Conservation (phyloP, 371 early-diverging fungal genomes). For the Lichtheimia corymbifera region DNA sequence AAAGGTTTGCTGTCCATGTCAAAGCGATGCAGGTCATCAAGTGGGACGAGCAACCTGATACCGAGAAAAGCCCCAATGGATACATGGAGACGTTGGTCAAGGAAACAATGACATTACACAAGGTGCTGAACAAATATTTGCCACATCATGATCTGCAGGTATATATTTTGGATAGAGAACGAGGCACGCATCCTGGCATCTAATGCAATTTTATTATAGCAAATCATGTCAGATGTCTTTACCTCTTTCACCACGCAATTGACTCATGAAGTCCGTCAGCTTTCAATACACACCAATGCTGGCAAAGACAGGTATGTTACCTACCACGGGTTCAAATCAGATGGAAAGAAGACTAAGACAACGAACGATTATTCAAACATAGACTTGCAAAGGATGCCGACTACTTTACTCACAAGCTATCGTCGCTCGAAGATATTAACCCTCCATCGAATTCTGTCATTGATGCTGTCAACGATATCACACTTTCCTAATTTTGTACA, state of each 20-base stretch:
- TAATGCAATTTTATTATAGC: slow-evolving; percentile 23
- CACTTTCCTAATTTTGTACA: slow-evolving; percentile 1
- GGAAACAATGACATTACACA: slow-evolving; percentile 88
- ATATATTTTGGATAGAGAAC: slow-evolving; percentile 24
- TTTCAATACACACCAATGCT: slow-evolving; percentile 67
- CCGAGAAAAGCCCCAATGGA: slow-evolving; percentile 47
- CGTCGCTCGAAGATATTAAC: slow-evolving; percentile 68
- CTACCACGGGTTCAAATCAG: not conserved
- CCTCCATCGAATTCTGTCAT: slow-evolving; percentile 78
- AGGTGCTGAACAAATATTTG: slow-evolving; percentile 81
- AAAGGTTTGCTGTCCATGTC: slow-evolving; percentile 78
- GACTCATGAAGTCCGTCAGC: slow-evolving; percentile 66
- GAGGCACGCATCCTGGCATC: not conserved
- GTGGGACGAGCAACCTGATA: slow-evolving; percentile 70
- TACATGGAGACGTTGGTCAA: slow-evolving; percentile 88
- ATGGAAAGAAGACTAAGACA: no score
- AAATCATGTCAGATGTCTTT: slow-evolving; percentile 75
- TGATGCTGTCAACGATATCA: slow-evolving; percentile 54
- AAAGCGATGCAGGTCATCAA: slow-evolving; percentile 63
- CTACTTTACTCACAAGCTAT: slow-evolving; percentile 65
- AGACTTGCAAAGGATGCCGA: slow-evolving; percentile 77
- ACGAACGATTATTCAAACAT: slow-evolving; percentile 5
- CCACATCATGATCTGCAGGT: slow-evolving; percentile 69
- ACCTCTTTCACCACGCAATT: slow-evolving; percentile 71
- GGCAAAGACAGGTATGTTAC: slow-evolving; percentile 71